These are phyloP conservation scores for Termitomyces sp. DNA, from an alignment of 768 basidiomycete genomes.

Conservation along the genomic window DNA sequence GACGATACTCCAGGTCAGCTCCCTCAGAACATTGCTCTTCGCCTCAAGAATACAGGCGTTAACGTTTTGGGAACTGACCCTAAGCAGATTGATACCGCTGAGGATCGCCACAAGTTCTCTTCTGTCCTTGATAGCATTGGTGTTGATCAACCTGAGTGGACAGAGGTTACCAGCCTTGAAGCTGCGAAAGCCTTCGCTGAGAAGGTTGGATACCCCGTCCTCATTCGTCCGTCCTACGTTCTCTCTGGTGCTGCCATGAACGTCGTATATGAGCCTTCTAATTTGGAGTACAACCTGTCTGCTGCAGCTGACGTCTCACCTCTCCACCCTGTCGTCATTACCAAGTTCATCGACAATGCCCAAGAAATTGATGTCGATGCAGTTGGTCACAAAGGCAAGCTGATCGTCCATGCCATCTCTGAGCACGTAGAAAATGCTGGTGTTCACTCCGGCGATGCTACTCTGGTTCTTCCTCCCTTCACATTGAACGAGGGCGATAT, in stretches of 20 bases:
- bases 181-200: conserved; percentile 89
- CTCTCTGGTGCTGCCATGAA: conserved; percentile 99
- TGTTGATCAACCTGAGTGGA: conserved; percentile 97
- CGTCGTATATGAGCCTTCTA: conserved; percentile 88
- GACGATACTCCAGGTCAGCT: conserved; percentile 66
- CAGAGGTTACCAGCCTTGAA: conserved; percentile 81
- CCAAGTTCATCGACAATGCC: conserved; percentile 97
- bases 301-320: conserved; percentile 96
- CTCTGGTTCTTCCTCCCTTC: conserved; percentile 93
- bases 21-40: conserved; percentile 97
- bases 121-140: conserved; percentile 91
- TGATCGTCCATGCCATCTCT: conserved; percentile 92
- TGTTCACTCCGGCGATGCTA: conserved; percentile 98
- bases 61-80: conserved; percentile 97
- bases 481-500: conserved; percentile 73
- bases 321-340: conserved; percentile 95
- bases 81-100: conserved; percentile 90
- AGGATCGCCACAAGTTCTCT: conserved; percentile 99
- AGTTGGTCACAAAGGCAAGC: conserved; percentile 87
- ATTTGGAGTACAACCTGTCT: conserved; percentile 90
- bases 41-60: conserved; percentile 85
- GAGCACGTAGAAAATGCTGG: conserved; percentile 99
- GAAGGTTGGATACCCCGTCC: conserved; percentile 89
- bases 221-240: conserved; percentile 97
- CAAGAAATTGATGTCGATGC: conserved; percentile 99